phyloP scores from a whole-genome alignment of 2,329 filamentous ascomycete species.

The Fusarium brachygibbosum region DNA sequence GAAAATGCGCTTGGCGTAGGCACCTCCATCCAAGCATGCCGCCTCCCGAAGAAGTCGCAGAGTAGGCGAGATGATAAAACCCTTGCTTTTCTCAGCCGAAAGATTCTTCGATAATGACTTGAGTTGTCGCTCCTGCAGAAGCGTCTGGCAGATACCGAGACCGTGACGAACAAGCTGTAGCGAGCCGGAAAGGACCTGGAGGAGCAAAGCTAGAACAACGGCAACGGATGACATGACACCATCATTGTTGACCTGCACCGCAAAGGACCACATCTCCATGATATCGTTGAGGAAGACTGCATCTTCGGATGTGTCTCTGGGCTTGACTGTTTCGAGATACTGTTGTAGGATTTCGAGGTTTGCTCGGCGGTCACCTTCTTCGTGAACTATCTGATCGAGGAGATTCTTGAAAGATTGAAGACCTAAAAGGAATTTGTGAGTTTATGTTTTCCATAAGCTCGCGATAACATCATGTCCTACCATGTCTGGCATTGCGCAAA shows the following conservation, averaged over 20 bases:
- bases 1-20: slow-evolving; percentile 82
- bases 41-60: slow-evolving; percentile 88
- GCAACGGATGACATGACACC: slow-evolving; percentile 83
- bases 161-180: slow-evolving; percentile 83
- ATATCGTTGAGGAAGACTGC: slow-evolving; percentile 80
- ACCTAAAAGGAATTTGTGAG: slow-evolving; percentile 56
- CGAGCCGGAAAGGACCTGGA: slow-evolving; percentile 81
- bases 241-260: slow-evolving; percentile 83
- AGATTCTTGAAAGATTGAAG: slow-evolving; percentile 78
- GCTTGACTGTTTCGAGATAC: slow-evolving; percentile 72
- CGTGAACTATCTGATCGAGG: slow-evolving; percentile 73
- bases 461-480: slow-evolving; percentile 54
- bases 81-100: slow-evolving; percentile 84
- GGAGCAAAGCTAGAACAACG: slow-evolving; percentile 83
- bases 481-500: slow-evolving; percentile 74
- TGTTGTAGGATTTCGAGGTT: slow-evolving; percentile 74
- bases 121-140: slow-evolving; percentile 84
- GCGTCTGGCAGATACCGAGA: slow-evolving; percentile 81
- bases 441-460: not conserved
- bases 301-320: slow-evolving; percentile 59
- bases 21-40: slow-evolving; percentile 87
- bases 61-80: slow-evolving; percentile 89
- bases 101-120: slow-evolving; percentile 85
- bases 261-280: slow-evolving; percentile 90
- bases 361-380: slow-evolving; percentile 57